Conservation (phyloP, 441 rosid genomes). For the Codiaeum variegatum region DNA sequence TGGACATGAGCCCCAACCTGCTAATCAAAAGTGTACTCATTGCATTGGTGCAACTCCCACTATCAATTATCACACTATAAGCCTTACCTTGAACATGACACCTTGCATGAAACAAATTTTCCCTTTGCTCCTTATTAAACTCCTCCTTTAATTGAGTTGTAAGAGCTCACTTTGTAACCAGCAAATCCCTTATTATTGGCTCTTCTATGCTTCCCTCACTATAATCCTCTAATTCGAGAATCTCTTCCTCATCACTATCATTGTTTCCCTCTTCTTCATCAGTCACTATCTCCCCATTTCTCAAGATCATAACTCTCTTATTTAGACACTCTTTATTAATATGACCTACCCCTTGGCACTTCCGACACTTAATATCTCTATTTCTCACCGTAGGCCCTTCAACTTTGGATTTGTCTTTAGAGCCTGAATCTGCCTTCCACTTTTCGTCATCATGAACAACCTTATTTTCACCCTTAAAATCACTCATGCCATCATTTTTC, state of each 20-base stretch:
- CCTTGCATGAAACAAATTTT: no score
- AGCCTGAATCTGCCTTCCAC: no score
- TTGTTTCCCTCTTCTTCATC: not conserved
- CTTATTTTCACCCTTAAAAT: not conserved
- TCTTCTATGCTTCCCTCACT: not conserved
- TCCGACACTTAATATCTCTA: not conserved
- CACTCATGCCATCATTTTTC: no score
- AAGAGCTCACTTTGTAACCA: no score
- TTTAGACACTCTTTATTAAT: not conserved
- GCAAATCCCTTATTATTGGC: not conserved
- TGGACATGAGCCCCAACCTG: no score
- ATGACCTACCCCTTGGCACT: not conserved
- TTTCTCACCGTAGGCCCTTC: not conserved
- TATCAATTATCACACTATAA: no score
- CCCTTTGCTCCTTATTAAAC: no score
- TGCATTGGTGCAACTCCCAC: no score
- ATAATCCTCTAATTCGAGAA: not conserved
- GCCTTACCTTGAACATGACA: no score
- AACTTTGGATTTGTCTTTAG: no score
- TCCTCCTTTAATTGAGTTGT: no score
- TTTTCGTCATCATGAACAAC: not conserved
- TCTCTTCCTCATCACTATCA: not conserved
- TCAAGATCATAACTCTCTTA: not conserved
- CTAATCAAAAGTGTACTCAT: no score
- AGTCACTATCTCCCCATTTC: not conserved